phyloP scores from a whole-genome alignment of 768 basidiomycete genomes.

The Rhodotorula graminis region DNA sequence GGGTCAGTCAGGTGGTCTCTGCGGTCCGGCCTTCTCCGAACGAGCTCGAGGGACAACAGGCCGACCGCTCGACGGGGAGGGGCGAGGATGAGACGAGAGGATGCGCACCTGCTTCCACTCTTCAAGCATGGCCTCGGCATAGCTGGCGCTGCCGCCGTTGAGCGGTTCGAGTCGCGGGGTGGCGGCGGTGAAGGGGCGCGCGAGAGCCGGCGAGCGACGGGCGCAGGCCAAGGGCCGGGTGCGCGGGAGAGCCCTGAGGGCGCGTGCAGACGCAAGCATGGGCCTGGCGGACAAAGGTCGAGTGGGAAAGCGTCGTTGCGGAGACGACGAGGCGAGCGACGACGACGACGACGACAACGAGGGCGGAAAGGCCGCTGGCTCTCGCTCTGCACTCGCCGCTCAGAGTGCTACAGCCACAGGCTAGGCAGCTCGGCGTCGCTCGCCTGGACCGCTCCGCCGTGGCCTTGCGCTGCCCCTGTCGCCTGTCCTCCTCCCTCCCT shows the following conservation, averaged over 20 bases:
- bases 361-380: too few relatives aligned
- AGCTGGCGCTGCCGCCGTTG: conserved; percentile 15
- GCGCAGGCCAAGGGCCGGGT: not conserved
- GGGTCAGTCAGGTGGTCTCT: not conserved
- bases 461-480: too few relatives aligned
- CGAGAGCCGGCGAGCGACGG: not conserved
- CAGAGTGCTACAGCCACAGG: too few relatives aligned
- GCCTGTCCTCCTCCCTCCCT: too few relatives aligned
- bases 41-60: not conserved
- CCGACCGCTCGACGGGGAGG: too few relatives aligned
- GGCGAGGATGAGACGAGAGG: not conserved
- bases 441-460: too few relatives aligned
- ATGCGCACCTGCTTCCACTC: not conserved
- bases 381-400: too few relatives aligned
- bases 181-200: not conserved
- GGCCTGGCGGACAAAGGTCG: not conserved
- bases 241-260: not conserved
- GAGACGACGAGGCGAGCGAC: too few relatives aligned
- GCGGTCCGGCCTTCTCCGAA: not conserved
- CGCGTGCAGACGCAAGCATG: not conserved
- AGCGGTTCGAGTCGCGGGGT: not conserved
- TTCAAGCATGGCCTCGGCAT: conserved; percentile 24
- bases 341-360: too few relatives aligned
- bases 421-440: too few relatives aligned
- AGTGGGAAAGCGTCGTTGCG: too few relatives aligned